phyloP scores from a whole-genome alignment of 2,329 filamentous ascomycete species.

The Pezicula carpinea region DNA sequence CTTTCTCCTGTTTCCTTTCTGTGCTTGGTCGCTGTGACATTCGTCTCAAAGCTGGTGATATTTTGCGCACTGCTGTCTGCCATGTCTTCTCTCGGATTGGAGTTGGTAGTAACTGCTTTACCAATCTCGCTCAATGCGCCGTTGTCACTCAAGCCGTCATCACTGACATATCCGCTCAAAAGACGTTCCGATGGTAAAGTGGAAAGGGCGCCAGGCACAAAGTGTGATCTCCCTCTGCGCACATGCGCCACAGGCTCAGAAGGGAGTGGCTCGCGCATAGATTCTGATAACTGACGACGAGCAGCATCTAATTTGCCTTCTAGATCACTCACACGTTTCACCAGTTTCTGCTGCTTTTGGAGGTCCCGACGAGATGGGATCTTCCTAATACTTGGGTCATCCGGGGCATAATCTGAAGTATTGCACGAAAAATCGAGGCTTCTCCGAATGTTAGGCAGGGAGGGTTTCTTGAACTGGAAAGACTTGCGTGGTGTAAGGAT shows the following conservation, averaged over 20 bases:
- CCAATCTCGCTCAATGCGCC: conserved; percentile 12
- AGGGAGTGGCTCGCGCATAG: conserved; percentile 35
- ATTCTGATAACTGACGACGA: conserved; percentile 46
- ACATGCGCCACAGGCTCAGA: conserved; percentile 16
- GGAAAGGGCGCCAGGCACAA: conserved; percentile 37
- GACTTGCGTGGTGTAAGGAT: conserved; percentile 12
- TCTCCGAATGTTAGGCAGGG: conserved; percentile 17
- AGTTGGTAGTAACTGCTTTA: conserved; percentile 12
- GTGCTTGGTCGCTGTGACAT: too few species aligned
- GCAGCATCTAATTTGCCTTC: conserved; percentile 53
- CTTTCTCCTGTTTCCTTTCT: too few species aligned
- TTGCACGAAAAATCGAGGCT: conserved; percentile 16
- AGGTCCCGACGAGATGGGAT: conserved; percentile 52
- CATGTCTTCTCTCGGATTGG: neutral
- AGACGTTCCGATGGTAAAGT: conserved; percentile 41
- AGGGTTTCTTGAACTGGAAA: conserved; percentile 21
- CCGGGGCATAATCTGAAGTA: conserved; percentile 17
- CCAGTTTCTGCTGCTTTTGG: conserved; percentile 49
- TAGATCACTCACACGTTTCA: conserved; percentile 56
- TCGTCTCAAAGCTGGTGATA: too few species aligned
- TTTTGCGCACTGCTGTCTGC: too few species aligned
- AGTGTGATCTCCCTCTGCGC: conserved; percentile 28
- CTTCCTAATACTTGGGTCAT: conserved; percentile 34
- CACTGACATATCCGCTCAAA: conserved; percentile 29
- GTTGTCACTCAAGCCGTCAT: conserved; percentile 5